phyloP scores from a whole-genome alignment of 106 monocot genomes.

The Platanthera zijinensis region DNA sequence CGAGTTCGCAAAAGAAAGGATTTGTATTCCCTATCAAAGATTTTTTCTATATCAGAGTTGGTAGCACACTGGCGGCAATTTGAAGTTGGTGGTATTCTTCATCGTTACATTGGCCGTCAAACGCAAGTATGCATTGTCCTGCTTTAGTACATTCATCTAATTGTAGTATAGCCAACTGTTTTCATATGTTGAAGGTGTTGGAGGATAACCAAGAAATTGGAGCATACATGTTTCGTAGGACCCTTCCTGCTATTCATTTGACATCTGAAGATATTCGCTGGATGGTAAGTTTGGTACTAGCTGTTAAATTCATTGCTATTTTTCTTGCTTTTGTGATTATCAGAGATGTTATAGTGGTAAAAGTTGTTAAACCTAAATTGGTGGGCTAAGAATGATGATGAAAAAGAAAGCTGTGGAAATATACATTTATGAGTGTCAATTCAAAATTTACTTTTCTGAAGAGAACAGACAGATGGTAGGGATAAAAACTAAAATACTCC shows the following conservation, averaged over 20 bases:
- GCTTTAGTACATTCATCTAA: neutral
- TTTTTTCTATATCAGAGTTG: constrained; percentile 63
- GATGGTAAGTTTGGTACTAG: constrained; percentile 54
- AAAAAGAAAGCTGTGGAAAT: neutral
- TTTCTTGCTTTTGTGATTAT: neutral
- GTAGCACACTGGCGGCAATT: constrained; percentile 67
- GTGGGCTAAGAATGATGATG: constrained; percentile 4
- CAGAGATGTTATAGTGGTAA: neutral
- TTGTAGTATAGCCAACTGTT: neutral
- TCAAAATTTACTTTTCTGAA: neutral
- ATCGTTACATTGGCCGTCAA: constrained; percentile 94
- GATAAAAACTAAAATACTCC: neutral
- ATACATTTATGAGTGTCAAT: neutral
- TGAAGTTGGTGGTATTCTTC: constrained; percentile 82
- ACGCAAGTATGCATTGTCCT: constrained; percentile 61
- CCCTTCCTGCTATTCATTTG: constrained; percentile 79
- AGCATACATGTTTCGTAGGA: constrained; percentile 97
- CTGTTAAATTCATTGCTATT: neutral
- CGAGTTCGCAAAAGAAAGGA: constrained; percentile 41
- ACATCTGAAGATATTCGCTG: constrained; percentile 87
- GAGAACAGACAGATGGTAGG: neutral
- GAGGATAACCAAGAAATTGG: constrained; percentile 99
- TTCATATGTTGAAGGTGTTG: constrained; percentile 56
- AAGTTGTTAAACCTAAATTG: neutral
- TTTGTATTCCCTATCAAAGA: constrained; percentile 40